Conservation (phyloP, 148 eudicot genomes). For the Euryodendron excelsum region DNA sequence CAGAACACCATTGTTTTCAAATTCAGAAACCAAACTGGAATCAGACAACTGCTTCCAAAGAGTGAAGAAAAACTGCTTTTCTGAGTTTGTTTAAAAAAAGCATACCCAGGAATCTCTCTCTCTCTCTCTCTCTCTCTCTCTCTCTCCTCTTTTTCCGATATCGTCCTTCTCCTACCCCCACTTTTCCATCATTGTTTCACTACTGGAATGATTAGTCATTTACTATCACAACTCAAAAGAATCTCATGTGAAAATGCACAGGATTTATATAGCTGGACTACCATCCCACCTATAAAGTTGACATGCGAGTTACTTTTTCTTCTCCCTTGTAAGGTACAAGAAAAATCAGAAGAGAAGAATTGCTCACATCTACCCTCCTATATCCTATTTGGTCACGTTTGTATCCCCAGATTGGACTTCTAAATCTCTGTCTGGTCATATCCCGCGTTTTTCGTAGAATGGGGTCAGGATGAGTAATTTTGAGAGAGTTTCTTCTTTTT, state of each 20-base stretch:
- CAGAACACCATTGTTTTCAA: neutral
- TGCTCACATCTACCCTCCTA: neutral
- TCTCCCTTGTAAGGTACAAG: neutral
- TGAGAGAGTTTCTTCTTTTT: no score
- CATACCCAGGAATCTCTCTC: conserved; percentile 16
- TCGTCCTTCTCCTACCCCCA: no score
- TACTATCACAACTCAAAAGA: conserved; percentile 25
- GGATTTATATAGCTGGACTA: conserved; percentile 1
- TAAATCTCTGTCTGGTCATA: neutral
- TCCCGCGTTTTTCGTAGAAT: no score
- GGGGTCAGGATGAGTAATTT: no score
- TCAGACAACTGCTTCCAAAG: conserved; percentile 4
- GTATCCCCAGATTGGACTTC: no score
- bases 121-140: neutral
- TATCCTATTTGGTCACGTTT: no score
- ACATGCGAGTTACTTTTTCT: neutral
- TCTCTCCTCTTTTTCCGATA: neutral
- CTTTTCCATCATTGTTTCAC: conserved; percentile 42
- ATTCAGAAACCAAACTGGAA: conserved; percentile 3
- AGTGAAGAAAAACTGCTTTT: neutral
- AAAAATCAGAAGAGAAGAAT: neutral
- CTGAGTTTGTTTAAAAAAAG: neutral
- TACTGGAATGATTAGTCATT: conserved; percentile 27
- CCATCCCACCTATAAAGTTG: conserved; percentile 11
- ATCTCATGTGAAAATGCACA: conserved; percentile 11